phyloP scores from a whole-genome alignment of 106 monocot genomes.

The Allium cepa region DNA sequence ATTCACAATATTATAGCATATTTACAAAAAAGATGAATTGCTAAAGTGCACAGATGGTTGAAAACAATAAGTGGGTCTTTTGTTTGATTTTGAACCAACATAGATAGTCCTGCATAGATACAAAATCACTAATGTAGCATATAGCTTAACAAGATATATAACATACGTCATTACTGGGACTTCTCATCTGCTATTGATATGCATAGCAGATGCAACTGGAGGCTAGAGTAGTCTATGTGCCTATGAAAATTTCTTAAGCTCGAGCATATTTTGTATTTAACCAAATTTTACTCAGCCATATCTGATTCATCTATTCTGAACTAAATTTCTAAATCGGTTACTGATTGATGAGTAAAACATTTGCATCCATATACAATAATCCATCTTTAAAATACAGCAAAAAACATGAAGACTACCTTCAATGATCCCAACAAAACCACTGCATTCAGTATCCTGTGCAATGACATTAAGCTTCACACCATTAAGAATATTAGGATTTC shows the following conservation, averaged over 20 bases:
- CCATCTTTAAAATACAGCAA: background rate
- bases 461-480: constrained; percentile 32
- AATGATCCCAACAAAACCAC: constrained; percentile 43
- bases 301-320: background rate
- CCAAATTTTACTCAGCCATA: background rate
- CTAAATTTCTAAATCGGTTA: background rate
- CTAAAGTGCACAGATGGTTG: too few species aligned
- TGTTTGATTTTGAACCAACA: too few species aligned
- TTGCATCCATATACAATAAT: constrained; percentile 37
- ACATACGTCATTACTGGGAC: too few species aligned
- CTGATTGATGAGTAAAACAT: background rate
- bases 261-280: background rate
- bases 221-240: too few species aligned
- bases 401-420: constrained; percentile 25
- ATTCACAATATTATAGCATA: background rate
- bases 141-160: too few species aligned
- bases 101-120: too few species aligned
- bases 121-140: too few species aligned
- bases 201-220: too few species aligned
- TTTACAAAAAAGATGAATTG: background rate
- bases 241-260: background rate
- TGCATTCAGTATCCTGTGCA: constrained; percentile 40
- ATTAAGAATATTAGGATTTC: constrained; percentile 18
- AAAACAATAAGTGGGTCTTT: too few species aligned
- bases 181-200: too few species aligned